phyloP scores from a whole-genome alignment of 75 land plant species.

The Pinus tabuliformis region DNA sequence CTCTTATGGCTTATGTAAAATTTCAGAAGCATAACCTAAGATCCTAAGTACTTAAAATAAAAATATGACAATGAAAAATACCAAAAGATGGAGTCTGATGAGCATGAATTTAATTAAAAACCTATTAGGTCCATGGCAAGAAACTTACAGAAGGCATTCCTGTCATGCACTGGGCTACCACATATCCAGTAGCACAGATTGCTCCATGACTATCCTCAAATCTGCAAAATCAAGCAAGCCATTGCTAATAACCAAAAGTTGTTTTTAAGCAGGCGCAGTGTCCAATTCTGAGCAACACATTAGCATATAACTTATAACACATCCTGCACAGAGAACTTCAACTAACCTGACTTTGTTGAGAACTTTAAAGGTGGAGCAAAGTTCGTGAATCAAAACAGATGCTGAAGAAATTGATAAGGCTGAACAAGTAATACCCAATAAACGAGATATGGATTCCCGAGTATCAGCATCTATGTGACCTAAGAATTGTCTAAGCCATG shows the following conservation, averaged over 20 bases:
- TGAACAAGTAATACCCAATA: constrained; percentile 74
- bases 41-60: background rate
- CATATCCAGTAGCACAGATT: constrained; percentile 84
- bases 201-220: constrained; percentile 88
- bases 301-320: background rate
- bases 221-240: constrained; percentile 26
- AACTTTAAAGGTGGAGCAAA: constrained; percentile 34
- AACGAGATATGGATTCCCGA: constrained; percentile 73
- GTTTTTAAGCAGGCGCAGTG: background rate
- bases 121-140: background rate
- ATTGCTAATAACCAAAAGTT: background rate
- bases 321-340: background rate
- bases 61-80: background rate
- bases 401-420: constrained; percentile 44
- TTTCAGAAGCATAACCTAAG: background rate
- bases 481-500: constrained; percentile 76
- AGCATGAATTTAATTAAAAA: too few species aligned
- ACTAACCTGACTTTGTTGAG: constrained; percentile 47
- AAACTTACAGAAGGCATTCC: constrained; percentile 56
- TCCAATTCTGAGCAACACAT: background rate
- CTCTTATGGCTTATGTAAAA: background rate
- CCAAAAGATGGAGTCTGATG: too few species aligned
- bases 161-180: constrained; percentile 70
- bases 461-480: constrained; percentile 80
- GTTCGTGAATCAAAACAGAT: constrained; percentile 43